Percentiles rank a stretch among this genome's conserved stretches.
phyloP scores from a whole-genome alignment of 139 green algal species.

The Tetradesmus lagerheimii region DNA sequence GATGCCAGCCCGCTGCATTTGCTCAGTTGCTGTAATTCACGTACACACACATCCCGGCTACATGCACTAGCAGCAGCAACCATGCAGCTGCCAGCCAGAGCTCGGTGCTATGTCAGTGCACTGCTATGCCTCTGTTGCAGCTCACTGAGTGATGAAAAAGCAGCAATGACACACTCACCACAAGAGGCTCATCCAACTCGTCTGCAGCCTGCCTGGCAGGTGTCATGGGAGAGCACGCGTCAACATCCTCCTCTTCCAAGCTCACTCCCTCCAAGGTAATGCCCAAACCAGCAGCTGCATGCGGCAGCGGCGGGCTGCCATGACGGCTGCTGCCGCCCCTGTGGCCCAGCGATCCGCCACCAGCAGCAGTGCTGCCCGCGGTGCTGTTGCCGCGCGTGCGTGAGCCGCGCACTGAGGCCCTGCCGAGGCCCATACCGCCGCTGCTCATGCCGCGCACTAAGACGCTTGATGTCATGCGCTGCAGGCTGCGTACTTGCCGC shows the following conservation, averaged over 20 bases:
- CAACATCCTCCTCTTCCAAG: slow-evolving; percentile 12
- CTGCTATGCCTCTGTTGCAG: neutral
- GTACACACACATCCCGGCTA: no score
- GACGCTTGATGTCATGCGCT: slow-evolving; percentile 37
- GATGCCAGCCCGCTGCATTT: no score
- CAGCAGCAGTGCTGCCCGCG: slow-evolving; percentile 6
- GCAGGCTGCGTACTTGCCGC: slow-evolving; percentile 43
- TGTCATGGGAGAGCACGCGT: neutral
- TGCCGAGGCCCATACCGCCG: neutral
- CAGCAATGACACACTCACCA: neutral
- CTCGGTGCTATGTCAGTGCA: neutral
- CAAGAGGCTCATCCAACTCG: slow-evolving; percentile 30
- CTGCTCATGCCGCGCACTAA: slow-evolving; percentile 15
- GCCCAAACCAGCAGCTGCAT: slow-evolving; percentile 1
- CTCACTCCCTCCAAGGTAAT: neutral
- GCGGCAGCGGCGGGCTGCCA: neutral
- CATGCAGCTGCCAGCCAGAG: no score
- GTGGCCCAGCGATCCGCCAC: neutral
- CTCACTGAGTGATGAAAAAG: neutral
- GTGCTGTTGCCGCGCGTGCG: slow-evolving; percentile 20
- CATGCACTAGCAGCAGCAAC: neutral
- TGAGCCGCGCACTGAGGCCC: neutral
- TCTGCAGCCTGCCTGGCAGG: slow-evolving; percentile 15
- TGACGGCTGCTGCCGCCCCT: neutral
- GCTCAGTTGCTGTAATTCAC: no score